Base-by-base conservation (phyloP, 139 green algal genomes). In the Chara braunii region DNA sequence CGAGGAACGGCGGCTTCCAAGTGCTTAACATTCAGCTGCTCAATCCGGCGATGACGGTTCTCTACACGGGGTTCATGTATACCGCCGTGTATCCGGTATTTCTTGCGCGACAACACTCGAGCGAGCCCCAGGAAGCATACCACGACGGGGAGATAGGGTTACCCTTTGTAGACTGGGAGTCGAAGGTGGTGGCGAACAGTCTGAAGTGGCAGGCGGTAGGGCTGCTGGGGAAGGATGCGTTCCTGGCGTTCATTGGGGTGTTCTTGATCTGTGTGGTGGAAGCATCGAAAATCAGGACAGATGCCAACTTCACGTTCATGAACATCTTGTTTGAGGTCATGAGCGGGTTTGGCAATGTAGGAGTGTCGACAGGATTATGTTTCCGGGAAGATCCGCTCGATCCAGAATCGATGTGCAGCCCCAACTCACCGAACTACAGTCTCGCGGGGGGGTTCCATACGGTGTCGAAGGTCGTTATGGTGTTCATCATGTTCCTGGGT, bases 301-400 rank as follows among this genome's bases (percentile, higher is more conserved):
- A 65, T 23, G 8, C 35, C 33, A 65, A 65, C 56, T 65, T 59
- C n/a, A 64, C 56, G 6, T 2, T 65, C 56, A 65, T 65, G n/a
- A 65, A 65, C 22, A 59, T 65, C 2, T 51, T 65, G 33, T 66
- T 68, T 63, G 59, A 68, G 59, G 29, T 65, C 29, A 36, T 48
- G 43, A 8, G n/a, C n/a, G n/a, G n/a, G n/a, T n/a, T n/a, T n/a
- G n/a, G n/a, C n/a, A n/a, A n/a, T n/a, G n/a, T n/a, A n/a, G n/a
- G n/a, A n/a, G n/a, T n/a, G n/a, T n/a, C n/a, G n/a, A n/a, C n/a
- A n/a, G n/a, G n/a, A n/a, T n/a, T n/a, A n/a, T n/a, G n/a, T n/a
- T n/a, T n/a, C n/a, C n/a, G n/a, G n/a, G n/a, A n/a, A n/a, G n/a
- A n/a, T n/a, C n/a, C n/a, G n/a, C n/a, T n/a, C n/a, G n/a, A n/a